Base-by-base conservation (phyloP, 345 rosid species). In the Salix suchowensis region DNA sequence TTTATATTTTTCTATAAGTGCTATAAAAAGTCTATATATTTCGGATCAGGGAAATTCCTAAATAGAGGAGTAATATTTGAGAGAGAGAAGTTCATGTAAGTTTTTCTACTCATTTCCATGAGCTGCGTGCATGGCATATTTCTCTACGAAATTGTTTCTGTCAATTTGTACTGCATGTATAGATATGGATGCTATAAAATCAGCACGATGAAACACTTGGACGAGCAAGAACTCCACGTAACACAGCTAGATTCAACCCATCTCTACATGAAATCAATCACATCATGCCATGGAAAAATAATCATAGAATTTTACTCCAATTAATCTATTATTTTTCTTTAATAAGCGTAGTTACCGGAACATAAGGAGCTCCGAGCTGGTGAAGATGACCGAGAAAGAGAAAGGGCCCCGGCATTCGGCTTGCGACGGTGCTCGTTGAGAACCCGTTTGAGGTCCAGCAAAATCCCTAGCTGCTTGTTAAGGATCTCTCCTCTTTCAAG, bases 401-500 rank as follows among this genome's bases (percentile, higher is more conserved):
- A 58, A 37, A 74, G 74, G 32, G 77, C 73, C 4, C 79, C 89
- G 24, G 82, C 37, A 6, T 71, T 81, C 13, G 70, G 60, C 72
- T 89, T 87, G 76, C 83, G 85, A 7, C 90, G 89, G 12, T 91
- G 86, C 30, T 89, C 89, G 65, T 67, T 64, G 40, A 92, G 76
- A 58, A 90, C 78, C 73, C 81, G 88, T 85, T 89, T 91, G 73
- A 93, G 80, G 67, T 91, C 91, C 62, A 85, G 34, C 79, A 95
- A 81, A 72, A 88, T 91, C 16, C 87, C 82, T 1, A 93, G 87
- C 79, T 93, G 99, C 85, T 91, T 90, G 82, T 83, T 83, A 23
- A 93, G 86, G 72, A 80, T 83, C 76, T 90, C 93, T 52, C 94
- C 99, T 83, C 94, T 93, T 66, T 89, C 98, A 3, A 91, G 61